Evolutionary conservation across 257 asterid species (phyloP).

Genomic region (Primulina huaijiensis): DNA sequence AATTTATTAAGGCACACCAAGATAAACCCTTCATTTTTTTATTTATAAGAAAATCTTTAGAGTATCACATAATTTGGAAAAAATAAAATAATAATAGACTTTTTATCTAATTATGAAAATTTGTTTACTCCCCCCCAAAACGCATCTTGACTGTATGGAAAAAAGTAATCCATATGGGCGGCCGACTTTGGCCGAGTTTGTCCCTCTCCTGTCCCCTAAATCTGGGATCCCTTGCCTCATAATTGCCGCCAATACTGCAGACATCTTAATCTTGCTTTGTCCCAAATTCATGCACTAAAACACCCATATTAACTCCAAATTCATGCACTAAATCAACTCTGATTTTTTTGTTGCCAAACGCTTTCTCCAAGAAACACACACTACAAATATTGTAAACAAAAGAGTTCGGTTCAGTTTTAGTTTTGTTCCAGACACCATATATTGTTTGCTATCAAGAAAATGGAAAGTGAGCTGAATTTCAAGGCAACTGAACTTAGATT

Average conservation of each 20-base stretch:
- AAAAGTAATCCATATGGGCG: constrained; percentile 47
- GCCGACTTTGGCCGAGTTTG: constrained; percentile 53
- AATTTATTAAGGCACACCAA: no score
- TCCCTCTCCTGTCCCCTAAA: constrained; percentile 49
- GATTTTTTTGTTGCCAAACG: neutral
- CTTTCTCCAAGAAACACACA: neutral
- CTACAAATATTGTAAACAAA: neutral
- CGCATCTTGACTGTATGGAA: constrained; percentile 35
- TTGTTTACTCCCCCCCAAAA: constrained; percentile 8
- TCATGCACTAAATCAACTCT: neutral
- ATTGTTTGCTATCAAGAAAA: constrained; percentile 18
- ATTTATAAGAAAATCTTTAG: no score
- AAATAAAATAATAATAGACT: no score
- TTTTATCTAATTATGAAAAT: no score
- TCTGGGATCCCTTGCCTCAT: constrained; percentile 32
- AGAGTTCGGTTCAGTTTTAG: neutral
- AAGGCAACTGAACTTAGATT: constrained; percentile 58
- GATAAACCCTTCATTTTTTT: no score
- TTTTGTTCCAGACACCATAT: neutral
- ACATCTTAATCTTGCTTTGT: constrained; percentile 41
- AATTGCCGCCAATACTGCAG: constrained; percentile 37
- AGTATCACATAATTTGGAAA: no score
- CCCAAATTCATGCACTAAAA: constrained; percentile 34
- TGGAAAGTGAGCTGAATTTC: constrained; percentile 40
- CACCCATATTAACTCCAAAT: constrained; percentile 7